Evolutionary conservation across 2,329 filamentous ascomycete genomes (phyloP), one percentile per base, ranked within the genome.

Genomic region (Colletotrichum spaethianum): DNA sequence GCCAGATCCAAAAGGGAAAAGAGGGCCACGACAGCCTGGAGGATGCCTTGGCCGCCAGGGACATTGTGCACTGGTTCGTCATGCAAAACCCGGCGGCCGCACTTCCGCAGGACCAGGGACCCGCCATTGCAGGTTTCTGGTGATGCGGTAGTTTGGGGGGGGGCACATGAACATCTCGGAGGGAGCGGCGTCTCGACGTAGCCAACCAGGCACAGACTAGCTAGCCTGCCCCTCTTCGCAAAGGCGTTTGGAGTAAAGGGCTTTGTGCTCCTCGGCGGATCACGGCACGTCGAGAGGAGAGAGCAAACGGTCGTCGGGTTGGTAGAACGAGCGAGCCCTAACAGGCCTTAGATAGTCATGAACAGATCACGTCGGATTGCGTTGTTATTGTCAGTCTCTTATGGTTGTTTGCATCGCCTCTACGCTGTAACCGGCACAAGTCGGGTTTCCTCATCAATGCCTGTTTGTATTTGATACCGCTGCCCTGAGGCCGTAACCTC

Each of bases 1-100:
- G 82, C n/a, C 67, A 75, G 1, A 86, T 87, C 33, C 86, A 84
- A 69, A 74, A 77, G 11, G 78, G 77, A 3, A 77, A 76, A 11
- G 66, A 62, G 31, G 81, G 81, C 9, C 84, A 86, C 65, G 83
- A 86, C 72, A 86, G 83, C 64, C 56, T 85, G 20, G 84, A 87
- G 73, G 85, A 87, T 72, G 84, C 84, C 5, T 73, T 85, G 57
- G 84, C 84, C 0, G 79, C 81, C 4, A 77, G 85, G 16, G 84
- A 86, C 69, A 67, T 87, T 44, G 76, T 82, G 5, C 76, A 82
- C 56, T 85, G 83, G 82, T 80, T 82, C 63, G 73, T 82, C 46
- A 50, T 56, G 42, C 48, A 67, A 26, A 69, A 55, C 23, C n/a
- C 23, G 11, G 28, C 55, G 9, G 53, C 33, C 8, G 28, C 48